Percentiles rank a stretch among this genome's conserved stretches.
Evolutionary conservation across 1,284 basidiomycete genomes (phyloP).

Genomic region (Cryptococcus sp.): DNA sequence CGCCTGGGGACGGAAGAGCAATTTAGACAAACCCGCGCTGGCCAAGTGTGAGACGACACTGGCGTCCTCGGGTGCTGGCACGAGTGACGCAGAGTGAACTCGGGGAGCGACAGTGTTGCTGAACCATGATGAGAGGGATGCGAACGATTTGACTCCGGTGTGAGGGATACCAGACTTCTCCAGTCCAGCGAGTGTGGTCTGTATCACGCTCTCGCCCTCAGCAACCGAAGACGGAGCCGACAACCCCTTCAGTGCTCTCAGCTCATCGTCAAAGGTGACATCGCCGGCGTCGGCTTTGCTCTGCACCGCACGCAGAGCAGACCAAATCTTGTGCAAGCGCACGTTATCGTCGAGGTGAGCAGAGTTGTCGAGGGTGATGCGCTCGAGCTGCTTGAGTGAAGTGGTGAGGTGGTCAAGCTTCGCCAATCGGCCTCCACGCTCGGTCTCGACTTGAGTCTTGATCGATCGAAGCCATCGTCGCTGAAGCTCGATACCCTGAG

Average conservation of each 20-base stretch:
- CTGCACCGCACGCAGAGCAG: conserved; percentile 55
- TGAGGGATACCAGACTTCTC: conserved; percentile 75
- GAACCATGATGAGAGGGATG: conserved; percentile 89
- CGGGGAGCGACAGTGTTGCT: conserved; percentile 77
- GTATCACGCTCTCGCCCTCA: conserved; percentile 57
- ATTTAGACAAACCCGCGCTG: conserved; percentile 70
- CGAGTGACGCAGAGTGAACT: conserved; percentile 82
- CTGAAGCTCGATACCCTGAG: conserved; percentile 96
- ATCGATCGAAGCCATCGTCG: conserved; percentile 94
- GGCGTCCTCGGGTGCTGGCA: conserved; percentile 70
- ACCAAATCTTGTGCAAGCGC: conserved; percentile 66
- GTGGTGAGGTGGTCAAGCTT: conserved; percentile 92
- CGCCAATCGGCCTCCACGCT: conserved; percentile 91
- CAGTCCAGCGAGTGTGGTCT: conserved; percentile 69
- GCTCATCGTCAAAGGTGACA: conserved; percentile 81
- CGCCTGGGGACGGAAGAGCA: conserved; percentile 77
- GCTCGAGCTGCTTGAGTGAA: conserved; percentile 86
- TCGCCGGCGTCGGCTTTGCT: conserved; percentile 60
- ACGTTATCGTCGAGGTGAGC: conserved; percentile 86
- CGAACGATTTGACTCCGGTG: conserved; percentile 85
- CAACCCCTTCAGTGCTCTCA: conserved; percentile 72
- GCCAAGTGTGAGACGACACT: conserved; percentile 87
- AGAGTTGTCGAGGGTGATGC: conserved; percentile 87
- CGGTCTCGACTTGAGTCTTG: conserved; percentile 93
- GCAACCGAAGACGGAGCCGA: conserved; percentile 63